Evolutionary conservation across 176 grass and related monocot species (phyloP).

Genomic region (Dendrocalamus sinicus): DNA sequence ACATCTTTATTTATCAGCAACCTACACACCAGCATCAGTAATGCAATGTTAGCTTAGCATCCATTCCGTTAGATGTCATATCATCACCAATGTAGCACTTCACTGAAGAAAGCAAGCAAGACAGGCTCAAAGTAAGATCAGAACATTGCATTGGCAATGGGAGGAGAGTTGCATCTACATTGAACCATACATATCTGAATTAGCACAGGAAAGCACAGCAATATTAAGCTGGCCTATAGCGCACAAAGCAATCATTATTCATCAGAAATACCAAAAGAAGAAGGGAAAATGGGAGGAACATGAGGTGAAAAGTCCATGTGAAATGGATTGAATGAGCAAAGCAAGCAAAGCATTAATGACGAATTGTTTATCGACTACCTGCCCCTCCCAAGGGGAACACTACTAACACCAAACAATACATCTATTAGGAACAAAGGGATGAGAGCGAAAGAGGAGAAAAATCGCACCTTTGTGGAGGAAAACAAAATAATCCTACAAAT

Average conservation of each 20-base stretch:
- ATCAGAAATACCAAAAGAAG: neutral
- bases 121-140: neutral
- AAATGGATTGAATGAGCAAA: conserved; percentile 26
- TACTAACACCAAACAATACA: neutral
- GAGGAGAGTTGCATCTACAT: neutral
- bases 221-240: conserved; percentile 7
- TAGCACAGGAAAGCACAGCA: conserved; percentile 4
- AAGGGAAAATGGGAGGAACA: neutral
- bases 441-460: neutral
- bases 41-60: neutral
- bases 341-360: conserved; percentile 3
- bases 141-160: neutral
- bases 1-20: conserved; percentile 13
- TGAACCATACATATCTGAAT: neutral
- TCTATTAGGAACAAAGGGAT: conserved; percentile 10
- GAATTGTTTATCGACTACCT: conserved; percentile 14
- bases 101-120: neutral
- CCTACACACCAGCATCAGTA: conserved; percentile 2
- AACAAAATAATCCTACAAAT: conserved; percentile 36
- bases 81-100: neutral
- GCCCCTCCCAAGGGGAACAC: conserved; percentile 28
- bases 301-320: conserved; percentile 27
- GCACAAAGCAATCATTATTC: conserved; percentile 5
- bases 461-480: neutral
- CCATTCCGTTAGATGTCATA: neutral